Conservation (phyloP, 2,329 filamentous ascomycete species). For the Pleoardoris graminearum region DNA sequence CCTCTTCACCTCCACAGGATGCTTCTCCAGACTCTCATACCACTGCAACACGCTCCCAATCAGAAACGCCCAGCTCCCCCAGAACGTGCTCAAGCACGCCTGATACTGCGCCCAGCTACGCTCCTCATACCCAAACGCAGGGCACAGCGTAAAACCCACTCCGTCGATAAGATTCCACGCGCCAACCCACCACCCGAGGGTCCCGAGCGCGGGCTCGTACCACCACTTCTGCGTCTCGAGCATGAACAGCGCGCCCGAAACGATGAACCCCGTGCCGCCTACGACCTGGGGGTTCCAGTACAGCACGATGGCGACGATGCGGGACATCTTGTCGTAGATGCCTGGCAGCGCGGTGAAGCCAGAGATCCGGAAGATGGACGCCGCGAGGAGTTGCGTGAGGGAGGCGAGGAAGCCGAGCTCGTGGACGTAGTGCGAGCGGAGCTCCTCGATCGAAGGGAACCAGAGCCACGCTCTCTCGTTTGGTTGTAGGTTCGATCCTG, state of each 20-base stretch:
- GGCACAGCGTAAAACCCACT: constrained; percentile 60
- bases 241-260: constrained; percentile 64
- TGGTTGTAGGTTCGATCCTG: neutral
- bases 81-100: constrained; percentile 36
- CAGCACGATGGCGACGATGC: constrained; percentile 55
- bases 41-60: constrained; percentile 39
- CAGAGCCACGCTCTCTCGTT: constrained; percentile 55
- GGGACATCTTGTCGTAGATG: constrained; percentile 57
- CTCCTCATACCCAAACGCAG: constrained; percentile 39
- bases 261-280: constrained; percentile 64
- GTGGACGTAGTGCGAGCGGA: constrained; percentile 63
- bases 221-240: constrained; percentile 67
- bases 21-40: constrained; percentile 42
- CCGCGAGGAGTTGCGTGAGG: constrained; percentile 59
- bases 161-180: constrained; percentile 67
- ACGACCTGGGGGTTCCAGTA: constrained; percentile 67
- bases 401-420: constrained; percentile 67
- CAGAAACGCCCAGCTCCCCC: constrained; percentile 43
- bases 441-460: constrained; percentile 61
- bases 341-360: constrained; percentile 64
- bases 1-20: constrained; percentile 31
- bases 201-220: constrained; percentile 60
- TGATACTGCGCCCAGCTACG: constrained; percentile 41
- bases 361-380: constrained; percentile 67
- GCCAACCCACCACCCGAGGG: constrained; percentile 70